Evolutionary conservation across 106 monocot genomes (phyloP), one percentile per base, ranked within the genome.

Genomic region (Dendrobium nobile): DNA sequence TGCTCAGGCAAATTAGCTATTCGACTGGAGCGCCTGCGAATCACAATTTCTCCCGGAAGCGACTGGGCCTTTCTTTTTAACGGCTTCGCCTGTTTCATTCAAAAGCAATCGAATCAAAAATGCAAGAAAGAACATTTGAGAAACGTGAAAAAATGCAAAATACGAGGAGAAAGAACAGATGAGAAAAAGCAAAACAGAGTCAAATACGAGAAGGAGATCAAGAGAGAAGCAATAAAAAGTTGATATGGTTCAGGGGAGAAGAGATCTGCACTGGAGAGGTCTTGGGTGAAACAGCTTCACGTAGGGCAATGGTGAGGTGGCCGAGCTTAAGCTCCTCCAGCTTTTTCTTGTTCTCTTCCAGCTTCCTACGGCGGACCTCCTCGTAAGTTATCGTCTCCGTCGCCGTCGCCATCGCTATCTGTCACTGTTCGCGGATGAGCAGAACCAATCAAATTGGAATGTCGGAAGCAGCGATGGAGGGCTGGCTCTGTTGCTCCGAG

Each of bases 291-390:
- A 77, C 24, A 85, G 89, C 37, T 28, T 85, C 78, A 9, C 78
- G 87, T 54, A 83, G 83, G 80, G 78, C 61, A 77, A 61, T 31
- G 68, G 87, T 79, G 82, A 95, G 70, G 79, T 92, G 80, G 77
- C 56, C 31, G 70, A 93, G 87, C 27, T 88, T 92, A 67, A 92
- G 92, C 82, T 95, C 88, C 43, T 92, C 95, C 47, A 95, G 83
- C 85, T 88, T 95, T 84, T 43, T 85, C 85, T 88, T 90, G 92
- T 95, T 95, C 87, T 88, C 95, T 81, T 92, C 92, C 41, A 95
- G 82, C 84, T 88, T 87, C 84, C 72, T 88, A 67, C 80, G 80
- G 56, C 92, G 83, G 51, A 90, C 78, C 78, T 95, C 90, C 79
- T 95, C 95, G 80, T 95, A 95, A 6, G 76, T 77, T 0, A 42